These are phyloP conservation scores for Acer campestre DNA, from an alignment of 345 rosid genomes.

Conservation along the genomic window DNA sequence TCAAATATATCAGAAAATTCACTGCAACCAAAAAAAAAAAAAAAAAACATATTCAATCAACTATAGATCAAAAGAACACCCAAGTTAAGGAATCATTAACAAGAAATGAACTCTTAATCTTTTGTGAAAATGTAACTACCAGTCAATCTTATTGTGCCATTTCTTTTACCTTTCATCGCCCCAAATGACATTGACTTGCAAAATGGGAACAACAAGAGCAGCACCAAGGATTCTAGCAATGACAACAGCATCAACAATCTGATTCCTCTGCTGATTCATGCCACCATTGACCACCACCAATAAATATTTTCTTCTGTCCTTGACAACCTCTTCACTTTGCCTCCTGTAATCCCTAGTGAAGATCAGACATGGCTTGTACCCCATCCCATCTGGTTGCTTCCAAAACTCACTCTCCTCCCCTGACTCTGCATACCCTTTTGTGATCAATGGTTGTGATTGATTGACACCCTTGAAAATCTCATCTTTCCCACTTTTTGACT, in stretches of 20 bases:
- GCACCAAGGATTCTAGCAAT: constrained; percentile 96
- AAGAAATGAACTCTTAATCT: neutral
- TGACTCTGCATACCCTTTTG: constrained; percentile 18
- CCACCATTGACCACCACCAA: constrained; percentile 95
- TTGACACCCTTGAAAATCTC: constrained; percentile 21
- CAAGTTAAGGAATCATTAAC: neutral
- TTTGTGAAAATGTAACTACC: neutral
- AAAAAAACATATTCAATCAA: neutral
- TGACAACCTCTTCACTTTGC: constrained; percentile 42
- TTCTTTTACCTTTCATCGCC: constrained; percentile 87
- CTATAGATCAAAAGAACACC: neutral
- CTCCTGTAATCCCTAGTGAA: constrained; percentile 59
- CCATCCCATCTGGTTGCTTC: constrained; percentile 96
- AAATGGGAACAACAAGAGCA: constrained; percentile 86
- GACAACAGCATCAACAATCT: constrained; percentile 97
- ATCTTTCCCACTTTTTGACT: constrained; percentile 11
- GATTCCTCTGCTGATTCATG: constrained; percentile 97
- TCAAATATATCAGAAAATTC: constrained; percentile 96
- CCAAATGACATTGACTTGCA: constrained; percentile 98
- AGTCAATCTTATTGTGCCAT: neutral
- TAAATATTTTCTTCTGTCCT: constrained; percentile 62
- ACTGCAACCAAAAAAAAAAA: constrained; percentile 48
- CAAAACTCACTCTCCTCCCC: constrained; percentile 59
- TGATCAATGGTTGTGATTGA: constrained; percentile 15
- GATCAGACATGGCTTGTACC: constrained; percentile 74